phyloP scores from a whole-genome alignment of 306 rosid genomes.

The Arachis hypogaea region DNA sequence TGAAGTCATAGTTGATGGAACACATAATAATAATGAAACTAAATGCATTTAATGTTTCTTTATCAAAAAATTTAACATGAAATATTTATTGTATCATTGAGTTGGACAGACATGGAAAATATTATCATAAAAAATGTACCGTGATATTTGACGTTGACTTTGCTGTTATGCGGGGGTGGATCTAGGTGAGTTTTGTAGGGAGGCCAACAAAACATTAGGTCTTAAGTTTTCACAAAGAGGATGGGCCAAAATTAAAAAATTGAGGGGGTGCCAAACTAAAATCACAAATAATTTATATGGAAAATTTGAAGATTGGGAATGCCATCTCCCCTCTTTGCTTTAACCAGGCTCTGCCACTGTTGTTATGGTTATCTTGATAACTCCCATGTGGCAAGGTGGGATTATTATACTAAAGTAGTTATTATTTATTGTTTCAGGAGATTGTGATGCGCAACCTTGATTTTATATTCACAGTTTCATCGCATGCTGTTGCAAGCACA shows the following conservation, averaged over 20 bases:
- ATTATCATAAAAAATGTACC: too few species aligned
- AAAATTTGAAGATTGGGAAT: too few species aligned
- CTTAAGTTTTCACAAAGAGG: too few species aligned
- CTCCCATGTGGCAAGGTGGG: slow-evolving; percentile 15
- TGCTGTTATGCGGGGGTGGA: too few species aligned
- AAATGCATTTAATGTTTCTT: not conserved
- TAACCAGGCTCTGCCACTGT: not conserved
- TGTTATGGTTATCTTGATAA: not conserved
- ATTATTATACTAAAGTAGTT: slow-evolving; percentile 33
- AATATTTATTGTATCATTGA: not conserved
- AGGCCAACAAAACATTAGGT: too few species aligned
- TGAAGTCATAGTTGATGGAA: not conserved
- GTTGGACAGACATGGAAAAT: not conserved
- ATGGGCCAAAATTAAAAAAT: too few species aligned
- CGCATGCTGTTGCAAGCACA: slow-evolving; percentile 71
- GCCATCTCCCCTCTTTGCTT: not conserved
- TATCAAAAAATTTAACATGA: slow-evolving; percentile 1
- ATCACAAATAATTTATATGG: too few species aligned
- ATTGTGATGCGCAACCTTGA: slow-evolving; percentile 88
- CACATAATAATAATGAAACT: not conserved
- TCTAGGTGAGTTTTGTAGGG: too few species aligned
- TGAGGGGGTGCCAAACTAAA: too few species aligned
- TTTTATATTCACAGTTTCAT: slow-evolving; percentile 69
- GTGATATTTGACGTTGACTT: too few species aligned
- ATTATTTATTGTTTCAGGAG: slow-evolving; percentile 59